Conservation (phyloP, 805 yeast species). For the Myxozyma udenii region DNA sequence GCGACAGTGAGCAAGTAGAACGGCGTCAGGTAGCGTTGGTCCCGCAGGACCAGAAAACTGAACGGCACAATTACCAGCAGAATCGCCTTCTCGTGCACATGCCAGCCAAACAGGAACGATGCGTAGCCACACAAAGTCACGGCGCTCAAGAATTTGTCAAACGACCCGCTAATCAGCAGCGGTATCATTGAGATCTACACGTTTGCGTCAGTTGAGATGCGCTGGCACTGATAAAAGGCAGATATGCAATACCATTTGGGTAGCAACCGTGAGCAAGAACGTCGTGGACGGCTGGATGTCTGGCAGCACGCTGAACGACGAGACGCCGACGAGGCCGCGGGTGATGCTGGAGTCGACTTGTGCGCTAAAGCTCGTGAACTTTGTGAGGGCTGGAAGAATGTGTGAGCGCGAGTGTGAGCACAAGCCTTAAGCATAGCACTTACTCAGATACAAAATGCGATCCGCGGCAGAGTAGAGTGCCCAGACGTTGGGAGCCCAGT, state of each 20-base stretch:
- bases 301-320: constrained; percentile 75
- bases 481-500: constrained; percentile 99
- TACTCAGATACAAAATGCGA: constrained; percentile 48
- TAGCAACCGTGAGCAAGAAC: constrained; percentile 74
- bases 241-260: constrained; percentile 57
- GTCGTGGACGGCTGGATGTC: constrained; percentile 74
- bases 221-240: not conserved
- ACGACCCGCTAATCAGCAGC: constrained; percentile 59
- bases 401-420: not conserved
- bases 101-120: constrained; percentile 95
- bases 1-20: constrained; percentile 71
- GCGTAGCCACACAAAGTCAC: constrained; percentile 87
- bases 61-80: constrained; percentile 84
- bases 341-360: constrained; percentile 42
- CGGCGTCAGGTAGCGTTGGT: constrained; percentile 65
- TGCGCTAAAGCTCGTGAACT: constrained; percentile 3
- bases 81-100: constrained; percentile 97
- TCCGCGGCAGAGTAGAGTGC: constrained; percentile 85
- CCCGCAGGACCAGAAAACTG: constrained; percentile 65
- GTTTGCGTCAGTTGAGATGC: too few species aligned
- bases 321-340: constrained; percentile 89
- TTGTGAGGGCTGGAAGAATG: not conserved
- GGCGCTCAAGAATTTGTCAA: constrained; percentile 75
- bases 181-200: constrained; percentile 20
- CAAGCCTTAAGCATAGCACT: not conserved